Base-by-base conservation (phyloP, 2,329 filamentous ascomycete genomes). In the Paecilomyces variotii region DNA sequence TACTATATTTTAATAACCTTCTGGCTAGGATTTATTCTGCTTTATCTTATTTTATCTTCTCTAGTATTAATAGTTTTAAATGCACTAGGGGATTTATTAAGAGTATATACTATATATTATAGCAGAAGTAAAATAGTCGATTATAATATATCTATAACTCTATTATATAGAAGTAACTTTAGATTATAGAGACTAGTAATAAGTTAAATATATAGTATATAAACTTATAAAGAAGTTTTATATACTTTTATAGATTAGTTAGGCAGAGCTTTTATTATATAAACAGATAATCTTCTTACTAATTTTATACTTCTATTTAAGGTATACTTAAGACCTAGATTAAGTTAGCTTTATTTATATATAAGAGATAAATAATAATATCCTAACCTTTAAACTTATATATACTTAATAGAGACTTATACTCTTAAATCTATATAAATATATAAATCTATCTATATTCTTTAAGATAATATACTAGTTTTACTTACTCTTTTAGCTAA, bases 161-260 rank as follows among this genome's bases (percentile, higher is more conserved):
- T 0, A 94, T 99, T 39, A 97, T 89, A 69, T 97, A 93, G 68
- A 99, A 99, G 67, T 94, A 91, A 62, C 84, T 86, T 34, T 90
- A 85, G 54, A 97, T 83, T 6, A 99, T 80, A 10, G 94, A 93
- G 65, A 97, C 89, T 58, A 99, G 70, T 25, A 97, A 80, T 0
- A 92, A 97, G 73, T 99, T 94, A 67, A 99, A 94, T 3, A 96
- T 64, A 70, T 92, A 99, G 75, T 97, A 97, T 5, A 97, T 67
- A 59, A 97, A 86, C 71, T 99, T 94, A 56, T 86, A 76, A 55
- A 97, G 84, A 0, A 97, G 80, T 68, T 97, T 89, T 26, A 77
- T 79, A 10, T 92, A 86, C 72, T 97, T 97, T 6, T 77, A 75
- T 30, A 83, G 78, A 68, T 97, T 93, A 0, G 87, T 86, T 60